Base-by-base conservation (phyloP, 2,329 filamentous ascomycete species). In the Fusarium sp. region DNA sequence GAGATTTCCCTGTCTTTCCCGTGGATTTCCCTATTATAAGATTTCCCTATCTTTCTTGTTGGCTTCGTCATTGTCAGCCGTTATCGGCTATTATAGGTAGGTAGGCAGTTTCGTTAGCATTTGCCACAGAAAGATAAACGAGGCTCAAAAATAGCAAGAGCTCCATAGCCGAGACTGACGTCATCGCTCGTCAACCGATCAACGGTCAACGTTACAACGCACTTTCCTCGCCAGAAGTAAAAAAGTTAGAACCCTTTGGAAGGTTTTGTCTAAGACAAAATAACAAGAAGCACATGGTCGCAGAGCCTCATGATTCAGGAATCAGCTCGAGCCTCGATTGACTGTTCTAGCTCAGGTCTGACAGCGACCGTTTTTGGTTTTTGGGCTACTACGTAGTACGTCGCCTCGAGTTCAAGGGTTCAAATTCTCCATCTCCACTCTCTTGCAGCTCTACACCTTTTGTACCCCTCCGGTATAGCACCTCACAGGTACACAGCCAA, bases 241-340 rank as follows among this genome's bases (percentile, higher is more conserved):
- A 11, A 11, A n/a, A 4, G 8, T 22, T 10, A 19, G 25, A 68
- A 35, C 33, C 46, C 44, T 48, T 50, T 23, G 40, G 43, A 37
- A 37, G 25, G 53, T 50, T 56, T 39, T 15, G 30, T 33, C 19
- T 10, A 43, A 41, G 47, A 23, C 51, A 37, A n/a, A 13, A 23
- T 7, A 7, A 23, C 23, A 23, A 30, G 27, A 30, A 51, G n/a
- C 50, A 39, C 32, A 40, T 50, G 22, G 25, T 37, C 45, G 65
- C 70, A 72, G 70, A 72, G 70, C 70, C 70, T 72, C 71, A 73
- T 49, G 49, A 51, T 71, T 67, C 69, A 73, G 58, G 45, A 57
- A 60, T n/a, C 45, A 50, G 53, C 23, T 23, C 23, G 23, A 23
- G 23, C 23, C 45, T 46, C 47, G 11, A 49, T 53, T 47, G 37